These are phyloP conservation scores for Macrocybe gigantea DNA, from an alignment of 768 basidiomycete genomes.

Conservation along the genomic window DNA sequence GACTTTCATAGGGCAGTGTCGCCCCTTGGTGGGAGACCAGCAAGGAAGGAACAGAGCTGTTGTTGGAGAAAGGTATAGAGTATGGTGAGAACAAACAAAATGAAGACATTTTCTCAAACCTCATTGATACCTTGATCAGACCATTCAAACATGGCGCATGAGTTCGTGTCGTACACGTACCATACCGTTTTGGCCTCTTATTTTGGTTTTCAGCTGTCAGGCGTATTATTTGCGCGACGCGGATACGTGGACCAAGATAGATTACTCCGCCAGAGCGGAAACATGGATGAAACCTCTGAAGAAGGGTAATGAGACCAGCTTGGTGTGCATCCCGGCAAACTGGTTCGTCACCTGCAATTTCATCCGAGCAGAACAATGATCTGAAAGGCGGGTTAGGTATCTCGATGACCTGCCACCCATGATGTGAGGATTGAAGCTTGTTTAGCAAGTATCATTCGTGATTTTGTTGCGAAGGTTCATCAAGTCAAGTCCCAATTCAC, in stretches of 20 bases:
- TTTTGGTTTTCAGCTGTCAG: slow-evolving; percentile 33
- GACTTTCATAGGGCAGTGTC: slow-evolving; percentile 36
- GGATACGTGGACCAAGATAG: slow-evolving; percentile 70
- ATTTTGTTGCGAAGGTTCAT: slow-evolving; percentile 47
- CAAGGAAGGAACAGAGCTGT: slow-evolving; percentile 55
- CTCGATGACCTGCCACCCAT: slow-evolving; percentile 72
- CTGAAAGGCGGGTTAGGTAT: slow-evolving; percentile 32
- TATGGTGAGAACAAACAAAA: slow-evolving; percentile 40
- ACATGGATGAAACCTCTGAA: slow-evolving; percentile 73
- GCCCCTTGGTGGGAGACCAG: slow-evolving; percentile 82
- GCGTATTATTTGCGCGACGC: slow-evolving; percentile 64
- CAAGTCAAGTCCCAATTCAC: slow-evolving; percentile 59
- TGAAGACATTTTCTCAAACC: too few relatives aligned
- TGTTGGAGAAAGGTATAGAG: slow-evolving; percentile 69
- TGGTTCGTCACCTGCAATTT: slow-evolving; percentile 35
- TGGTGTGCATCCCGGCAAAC: slow-evolving; percentile 58
- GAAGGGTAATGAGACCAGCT: slow-evolving; percentile 57
- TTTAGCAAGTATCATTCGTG: slow-evolving; percentile 1
- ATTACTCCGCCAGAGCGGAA: slow-evolving; percentile 50
- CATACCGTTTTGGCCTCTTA: not conserved
- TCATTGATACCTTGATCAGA: not conserved
- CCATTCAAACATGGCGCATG: slow-evolving; percentile 11
- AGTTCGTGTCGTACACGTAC: slow-evolving; percentile 20
- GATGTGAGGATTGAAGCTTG: slow-evolving; percentile 37
- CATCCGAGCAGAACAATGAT: not conserved